Evolutionary conservation across 495 filamentous ascomycete genomes (phyloP).

Genomic region (Thozetella sp.): DNA sequence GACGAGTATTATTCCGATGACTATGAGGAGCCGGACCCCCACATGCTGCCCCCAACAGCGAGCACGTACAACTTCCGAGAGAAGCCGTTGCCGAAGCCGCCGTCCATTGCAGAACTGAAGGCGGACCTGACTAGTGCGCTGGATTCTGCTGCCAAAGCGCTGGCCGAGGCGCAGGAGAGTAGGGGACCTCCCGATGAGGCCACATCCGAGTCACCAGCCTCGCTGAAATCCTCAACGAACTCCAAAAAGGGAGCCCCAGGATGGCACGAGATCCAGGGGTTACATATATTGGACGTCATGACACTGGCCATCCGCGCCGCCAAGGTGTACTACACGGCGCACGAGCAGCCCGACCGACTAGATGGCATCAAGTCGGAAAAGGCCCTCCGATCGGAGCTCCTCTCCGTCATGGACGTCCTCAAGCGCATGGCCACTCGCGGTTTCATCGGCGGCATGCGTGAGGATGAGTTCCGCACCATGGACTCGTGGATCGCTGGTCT

Average conservation of each 20-base stretch:
- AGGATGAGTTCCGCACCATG: constrained; percentile 73
- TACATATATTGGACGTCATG: constrained; percentile 88
- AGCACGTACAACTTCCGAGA: constrained; percentile 93
- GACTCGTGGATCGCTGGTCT: constrained; percentile 76
- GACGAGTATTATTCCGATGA: constrained; percentile 59
- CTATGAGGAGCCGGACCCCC: constrained; percentile 60
- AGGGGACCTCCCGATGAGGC: constrained; percentile 25
- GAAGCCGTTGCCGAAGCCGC: constrained; percentile 84
- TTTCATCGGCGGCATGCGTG: constrained; percentile 80
- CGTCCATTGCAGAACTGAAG: constrained; percentile 76
- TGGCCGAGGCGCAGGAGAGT: constrained; percentile 47
- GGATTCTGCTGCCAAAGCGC: constrained; percentile 62
- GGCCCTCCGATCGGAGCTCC: constrained; percentile 75
- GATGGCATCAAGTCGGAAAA: constrained; percentile 84
- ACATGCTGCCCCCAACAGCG: constrained; percentile 91
- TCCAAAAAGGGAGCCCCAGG: constrained; percentile 40
- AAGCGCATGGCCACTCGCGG: constrained; percentile 87
- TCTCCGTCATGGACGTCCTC: constrained; percentile 83
- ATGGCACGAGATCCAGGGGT: constrained; percentile 85
- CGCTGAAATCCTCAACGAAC: constrained; percentile 5
- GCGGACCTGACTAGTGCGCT: constrained; percentile 72
- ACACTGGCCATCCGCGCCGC: constrained; percentile 93
- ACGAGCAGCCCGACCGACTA: constrained; percentile 80
- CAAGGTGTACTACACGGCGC: constrained; percentile 90
- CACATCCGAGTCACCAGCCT: constrained; percentile 22